A percentile compares a stretch with the other conserved stretches of the same genome.
phyloP scores from a whole-genome alignment of 2,329 filamentous ascomycete genomes.

The Nothophoma quercina region DNA sequence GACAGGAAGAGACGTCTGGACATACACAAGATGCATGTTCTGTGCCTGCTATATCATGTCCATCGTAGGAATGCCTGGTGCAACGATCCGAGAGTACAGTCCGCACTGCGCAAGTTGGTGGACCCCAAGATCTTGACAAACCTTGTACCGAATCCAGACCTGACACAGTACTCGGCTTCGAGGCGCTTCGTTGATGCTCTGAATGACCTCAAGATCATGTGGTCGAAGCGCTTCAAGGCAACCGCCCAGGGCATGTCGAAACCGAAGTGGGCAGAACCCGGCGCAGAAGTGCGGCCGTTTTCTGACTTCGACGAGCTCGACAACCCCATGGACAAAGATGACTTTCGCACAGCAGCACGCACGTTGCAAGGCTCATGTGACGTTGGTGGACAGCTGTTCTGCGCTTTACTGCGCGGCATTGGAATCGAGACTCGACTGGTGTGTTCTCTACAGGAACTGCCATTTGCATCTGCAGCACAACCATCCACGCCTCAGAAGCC shows the following conservation, averaged over 20 bases:
- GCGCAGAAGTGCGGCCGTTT: constrained; percentile 63
- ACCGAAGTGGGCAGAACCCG: constrained; percentile 73
- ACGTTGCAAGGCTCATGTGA: constrained; percentile 83
- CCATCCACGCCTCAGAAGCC: constrained; percentile 39
- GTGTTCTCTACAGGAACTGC: constrained; percentile 85
- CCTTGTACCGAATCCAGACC: constrained; percentile 71
- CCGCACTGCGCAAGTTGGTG: constrained; percentile 61
- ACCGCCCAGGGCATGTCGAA: constrained; percentile 61
- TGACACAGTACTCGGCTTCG: constrained; percentile 78
- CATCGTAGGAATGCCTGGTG: constrained; percentile 87
- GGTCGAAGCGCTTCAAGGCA: constrained; percentile 73
- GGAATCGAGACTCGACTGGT: constrained; percentile 84
- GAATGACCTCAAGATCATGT: constrained; percentile 71
- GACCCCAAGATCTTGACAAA: constrained; percentile 70
- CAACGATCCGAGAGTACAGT: constrained; percentile 76
- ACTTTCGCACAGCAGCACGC: constrained; percentile 76
- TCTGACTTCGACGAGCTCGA: constrained; percentile 68
- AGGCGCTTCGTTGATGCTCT: constrained; percentile 81
- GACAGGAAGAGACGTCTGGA: constrained; percentile 71
- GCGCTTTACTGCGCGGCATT: constrained; percentile 81
- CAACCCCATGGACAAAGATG: constrained; percentile 70
- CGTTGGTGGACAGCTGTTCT: constrained; percentile 88
- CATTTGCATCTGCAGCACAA: constrained; percentile 63
- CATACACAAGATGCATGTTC: constrained; percentile 84
- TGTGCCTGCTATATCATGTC: constrained; percentile 82